phyloP scores from a whole-genome alignment of 164 flowering plant genomes.

The Houttuynia cordata region DNA sequence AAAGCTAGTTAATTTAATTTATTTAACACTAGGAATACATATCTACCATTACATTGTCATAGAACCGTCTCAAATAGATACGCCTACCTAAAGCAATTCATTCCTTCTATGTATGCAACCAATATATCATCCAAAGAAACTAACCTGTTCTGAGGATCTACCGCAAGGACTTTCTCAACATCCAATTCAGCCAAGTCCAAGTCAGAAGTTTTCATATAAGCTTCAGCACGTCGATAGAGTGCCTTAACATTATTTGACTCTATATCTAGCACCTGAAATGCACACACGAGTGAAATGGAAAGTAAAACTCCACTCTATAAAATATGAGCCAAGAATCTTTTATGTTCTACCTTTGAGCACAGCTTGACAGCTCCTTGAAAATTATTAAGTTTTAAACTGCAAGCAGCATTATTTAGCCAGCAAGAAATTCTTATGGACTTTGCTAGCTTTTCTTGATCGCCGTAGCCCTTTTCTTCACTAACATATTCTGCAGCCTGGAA shows the following conservation, averaged over 20 bases:
- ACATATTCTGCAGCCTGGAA: slow-evolving; percentile 49
- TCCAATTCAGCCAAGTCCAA: slow-evolving; percentile 49
- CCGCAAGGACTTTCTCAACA: slow-evolving; percentile 57
- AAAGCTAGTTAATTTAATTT: too few species aligned
- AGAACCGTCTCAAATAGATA: background rate
- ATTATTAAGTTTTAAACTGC: slow-evolving; percentile 47
- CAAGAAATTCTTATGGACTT: slow-evolving; percentile 49
- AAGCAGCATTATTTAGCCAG: slow-evolving; percentile 71
- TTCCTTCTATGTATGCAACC: too few species aligned
- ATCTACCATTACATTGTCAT: background rate
- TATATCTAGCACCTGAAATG: slow-evolving; percentile 40
- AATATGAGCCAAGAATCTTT: background rate
- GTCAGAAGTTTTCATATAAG: slow-evolving; percentile 44
- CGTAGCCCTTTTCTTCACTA: slow-evolving; percentile 32
- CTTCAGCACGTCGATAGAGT: slow-evolving; percentile 61
- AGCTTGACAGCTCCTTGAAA: slow-evolving; percentile 37
- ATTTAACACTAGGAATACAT: too few species aligned
- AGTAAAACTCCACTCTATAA: background rate
- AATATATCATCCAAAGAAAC: background rate
- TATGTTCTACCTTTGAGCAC: slow-evolving; percentile 51
- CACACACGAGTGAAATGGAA: background rate
- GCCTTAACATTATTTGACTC: slow-evolving; percentile 63
- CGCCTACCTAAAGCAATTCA: too few species aligned
- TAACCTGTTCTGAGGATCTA: slow-evolving; percentile 56
- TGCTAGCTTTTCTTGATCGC: slow-evolving; percentile 32